Evolutionary conservation across 768 basidiomycete genomes (phyloP).

Genomic region (Suillus decipiens): DNA sequence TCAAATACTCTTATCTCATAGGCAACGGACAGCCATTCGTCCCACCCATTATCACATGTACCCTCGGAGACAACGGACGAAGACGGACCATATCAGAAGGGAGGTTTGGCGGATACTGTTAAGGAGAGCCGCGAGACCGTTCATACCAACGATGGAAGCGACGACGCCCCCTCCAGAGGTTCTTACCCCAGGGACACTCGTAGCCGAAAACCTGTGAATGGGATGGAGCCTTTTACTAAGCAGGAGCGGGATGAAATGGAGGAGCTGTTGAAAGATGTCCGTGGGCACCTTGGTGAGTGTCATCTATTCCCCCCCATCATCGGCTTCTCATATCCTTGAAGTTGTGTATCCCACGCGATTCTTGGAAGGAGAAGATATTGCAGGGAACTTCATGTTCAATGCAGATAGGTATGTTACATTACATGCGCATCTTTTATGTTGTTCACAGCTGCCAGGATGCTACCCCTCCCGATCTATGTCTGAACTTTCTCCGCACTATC

Average conservation of each 20-base stretch:
- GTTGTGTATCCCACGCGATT: slow-evolving; percentile 86
- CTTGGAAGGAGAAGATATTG: slow-evolving; percentile 89
- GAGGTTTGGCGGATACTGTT: slow-evolving; percentile 12
- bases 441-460: slow-evolving; percentile 40
- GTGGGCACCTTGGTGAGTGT: slow-evolving; percentile 82
- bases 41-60: slow-evolving; percentile 52
- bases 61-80: slow-evolving; percentile 59
- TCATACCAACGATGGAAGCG: slow-evolving; percentile 24
- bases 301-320: not conserved
- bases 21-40: slow-evolving; percentile 42
- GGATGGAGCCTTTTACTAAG: slow-evolving; percentile 74
- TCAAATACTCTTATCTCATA: slow-evolving; percentile 26
- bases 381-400: slow-evolving; percentile 93
- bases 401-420: slow-evolving; percentile 63
- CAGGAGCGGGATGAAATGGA: slow-evolving; percentile 93
- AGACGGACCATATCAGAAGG: slow-evolving; percentile 16
- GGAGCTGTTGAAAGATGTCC: slow-evolving; percentile 66
- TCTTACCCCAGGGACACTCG: slow-evolving; percentile 36
- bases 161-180: slow-evolving; percentile 17
- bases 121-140: slow-evolving; percentile 21
- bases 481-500: slow-evolving; percentile 28
- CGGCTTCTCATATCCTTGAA: slow-evolving; percentile 30
- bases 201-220: slow-evolving; percentile 42
- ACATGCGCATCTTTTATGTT: not conserved
- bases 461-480: slow-evolving; percentile 77